These are phyloP conservation scores for Debaryomyces psychrophilus DNA, from an alignment of 1,139 yeast genomes.

Conservation along the genomic window DNA sequence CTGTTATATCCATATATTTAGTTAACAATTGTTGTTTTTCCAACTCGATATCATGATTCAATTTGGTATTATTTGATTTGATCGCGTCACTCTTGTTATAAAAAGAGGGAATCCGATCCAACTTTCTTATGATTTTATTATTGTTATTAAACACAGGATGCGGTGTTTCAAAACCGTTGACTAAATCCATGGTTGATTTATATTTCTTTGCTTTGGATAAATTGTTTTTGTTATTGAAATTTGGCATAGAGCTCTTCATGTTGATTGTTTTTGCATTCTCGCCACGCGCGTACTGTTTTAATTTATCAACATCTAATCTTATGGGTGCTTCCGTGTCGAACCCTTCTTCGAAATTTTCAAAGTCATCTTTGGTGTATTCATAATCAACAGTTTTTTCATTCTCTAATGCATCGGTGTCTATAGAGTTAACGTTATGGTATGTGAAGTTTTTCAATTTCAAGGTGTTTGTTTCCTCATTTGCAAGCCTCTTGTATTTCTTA, in stretches of 20 bases:
- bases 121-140: constrained; percentile 38
- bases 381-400: constrained; percentile 40
- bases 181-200: constrained; percentile 37
- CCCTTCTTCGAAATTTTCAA: constrained; percentile 46
- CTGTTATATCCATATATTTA: constrained; percentile 32
- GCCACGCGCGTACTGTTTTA: constrained; percentile 13
- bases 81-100: constrained; percentile 26
- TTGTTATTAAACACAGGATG: constrained; percentile 36
- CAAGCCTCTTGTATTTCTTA: constrained; percentile 21
- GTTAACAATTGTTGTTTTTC: constrained; percentile 30
- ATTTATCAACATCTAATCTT: constrained; percentile 15
- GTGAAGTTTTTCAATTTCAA: constrained; percentile 36
- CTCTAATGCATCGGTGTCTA: constrained; percentile 33
- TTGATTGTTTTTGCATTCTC: constrained; percentile 11
- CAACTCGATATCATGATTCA: constrained; percentile 22
- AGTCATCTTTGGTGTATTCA: constrained; percentile 43
- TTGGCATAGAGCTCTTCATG: constrained; percentile 34
- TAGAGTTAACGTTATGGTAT: constrained; percentile 18
- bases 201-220: constrained; percentile 27
- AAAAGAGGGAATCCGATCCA: constrained; percentile 50
- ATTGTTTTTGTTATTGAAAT: constrained; percentile 17
- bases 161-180: constrained; percentile 17
- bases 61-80: constrained; percentile 17
- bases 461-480: constrained; percentile 28
- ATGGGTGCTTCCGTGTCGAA: constrained; percentile 22